Percentiles rank a stretch among this genome's conserved stretches.
These are phyloP conservation scores for Aspergillus sp. DNA, from an alignment of 2,329 filamentous ascomycete species.

Conservation along the genomic window DNA sequence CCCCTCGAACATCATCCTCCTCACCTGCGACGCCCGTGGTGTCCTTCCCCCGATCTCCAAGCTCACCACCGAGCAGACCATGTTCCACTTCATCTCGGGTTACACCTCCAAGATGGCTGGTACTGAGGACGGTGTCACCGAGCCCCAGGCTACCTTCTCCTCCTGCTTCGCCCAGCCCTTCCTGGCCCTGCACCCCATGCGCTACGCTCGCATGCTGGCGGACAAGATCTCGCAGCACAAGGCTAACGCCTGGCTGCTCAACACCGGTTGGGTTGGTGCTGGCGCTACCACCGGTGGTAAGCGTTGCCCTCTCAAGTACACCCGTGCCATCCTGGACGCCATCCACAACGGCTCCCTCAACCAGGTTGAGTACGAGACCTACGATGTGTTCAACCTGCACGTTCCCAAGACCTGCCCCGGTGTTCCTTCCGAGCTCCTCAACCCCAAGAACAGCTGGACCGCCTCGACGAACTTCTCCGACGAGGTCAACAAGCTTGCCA, in stretches of 20 bases:
- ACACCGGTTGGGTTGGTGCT: conserved; percentile 96
- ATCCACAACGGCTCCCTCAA: conserved; percentile 97
- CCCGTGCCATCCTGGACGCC: conserved; percentile 93
- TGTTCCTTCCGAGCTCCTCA: conserved; percentile 89
- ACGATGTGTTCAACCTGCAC: conserved; percentile 93
- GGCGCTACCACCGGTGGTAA: conserved; percentile 89
- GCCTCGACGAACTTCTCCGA: conserved; percentile 77
- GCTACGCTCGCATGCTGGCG: conserved; percentile 96
- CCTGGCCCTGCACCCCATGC: conserved; percentile 98
- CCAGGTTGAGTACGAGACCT: conserved; percentile 89
- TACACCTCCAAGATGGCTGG: conserved; percentile 99
- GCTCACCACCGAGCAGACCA: conserved; percentile 89
- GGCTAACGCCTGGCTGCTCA: conserved; percentile 96
- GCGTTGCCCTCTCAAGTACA: conserved; percentile 98
- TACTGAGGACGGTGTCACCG: conserved; percentile 93
- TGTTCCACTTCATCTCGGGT: conserved; percentile 99
- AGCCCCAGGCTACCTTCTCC: conserved; percentile 98
- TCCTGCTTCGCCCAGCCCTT: conserved; percentile 99
- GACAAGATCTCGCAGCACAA: conserved; percentile 97
- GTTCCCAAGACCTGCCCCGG: conserved; percentile 90
- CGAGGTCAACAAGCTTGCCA: conserved; percentile 88
- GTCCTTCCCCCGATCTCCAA: conserved; percentile 98
- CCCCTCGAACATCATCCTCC: conserved; percentile 95
- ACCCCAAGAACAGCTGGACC: conserved; percentile 92
- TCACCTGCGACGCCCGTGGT: conserved; percentile 96